Evolutionary conservation across 2,329 filamentous ascomycete species (phyloP).

Genomic region (Amesomyces nigricolor): DNA sequence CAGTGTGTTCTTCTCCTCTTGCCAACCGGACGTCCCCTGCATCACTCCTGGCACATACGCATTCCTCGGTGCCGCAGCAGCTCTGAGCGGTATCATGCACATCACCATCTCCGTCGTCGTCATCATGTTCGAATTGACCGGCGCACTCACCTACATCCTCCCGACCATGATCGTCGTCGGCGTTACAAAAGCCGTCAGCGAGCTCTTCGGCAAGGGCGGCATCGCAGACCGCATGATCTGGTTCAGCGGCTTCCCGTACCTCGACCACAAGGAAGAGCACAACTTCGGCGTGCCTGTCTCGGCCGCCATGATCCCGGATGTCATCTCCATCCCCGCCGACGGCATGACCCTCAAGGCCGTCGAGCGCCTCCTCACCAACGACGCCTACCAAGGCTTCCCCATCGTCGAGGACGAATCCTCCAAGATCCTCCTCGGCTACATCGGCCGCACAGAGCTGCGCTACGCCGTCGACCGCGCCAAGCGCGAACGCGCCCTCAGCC

Average conservation of each 20-base stretch:
- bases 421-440: constrained; percentile 79
- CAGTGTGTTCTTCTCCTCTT: constrained; percentile 81
- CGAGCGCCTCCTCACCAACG: constrained; percentile 69
- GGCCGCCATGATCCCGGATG: constrained; percentile 75
- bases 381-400: constrained; percentile 87
- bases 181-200: constrained; percentile 87
- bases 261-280: constrained; percentile 96
- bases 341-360: constrained; percentile 72
- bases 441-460: constrained; percentile 83
- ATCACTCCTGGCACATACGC: constrained; percentile 98
- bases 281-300: constrained; percentile 93
- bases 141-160: constrained; percentile 93
- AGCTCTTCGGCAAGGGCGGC: constrained; percentile 88
- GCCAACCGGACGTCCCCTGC: constrained; percentile 85
- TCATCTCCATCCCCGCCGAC: constrained; percentile 66
- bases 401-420: constrained; percentile 69
- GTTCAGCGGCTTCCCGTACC: constrained; percentile 94
- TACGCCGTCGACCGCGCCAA: constrained; percentile 83
- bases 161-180: constrained; percentile 99
- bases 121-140: constrained; percentile 98
- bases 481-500: constrained; percentile 60
- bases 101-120: constrained; percentile 95
- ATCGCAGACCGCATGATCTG: constrained; percentile 98
- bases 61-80: constrained; percentile 85
- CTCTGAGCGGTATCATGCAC: constrained; percentile 95